phyloP scores from a whole-genome alignment of 768 basidiomycete species.

The Piloderma croceum region DNA sequence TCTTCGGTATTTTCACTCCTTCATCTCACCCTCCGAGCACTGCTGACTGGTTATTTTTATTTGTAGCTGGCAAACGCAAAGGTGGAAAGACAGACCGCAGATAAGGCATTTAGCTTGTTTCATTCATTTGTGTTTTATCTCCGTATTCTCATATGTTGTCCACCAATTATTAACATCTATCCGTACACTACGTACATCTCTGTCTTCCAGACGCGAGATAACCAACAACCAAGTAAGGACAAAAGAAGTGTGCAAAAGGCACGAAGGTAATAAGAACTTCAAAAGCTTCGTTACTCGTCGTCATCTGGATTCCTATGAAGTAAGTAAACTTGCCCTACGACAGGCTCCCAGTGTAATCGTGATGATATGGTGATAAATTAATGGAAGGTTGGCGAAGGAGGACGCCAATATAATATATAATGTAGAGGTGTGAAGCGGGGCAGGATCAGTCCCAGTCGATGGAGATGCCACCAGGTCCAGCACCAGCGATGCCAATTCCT shows the following conservation, averaged over 20 bases:
- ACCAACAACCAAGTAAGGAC: conserved; percentile 12
- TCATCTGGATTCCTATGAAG: conserved; percentile 11
- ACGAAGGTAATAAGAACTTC: conserved; percentile 23
- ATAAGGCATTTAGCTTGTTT: conserved; percentile 26
- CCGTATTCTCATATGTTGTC: too few relatives aligned
- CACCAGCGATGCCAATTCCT: conserved; percentile 61
- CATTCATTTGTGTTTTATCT: neutral
- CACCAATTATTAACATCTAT: too few relatives aligned
- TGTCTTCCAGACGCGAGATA: too few relatives aligned
- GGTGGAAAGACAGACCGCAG: conserved; percentile 77
- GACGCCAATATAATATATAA: conserved; percentile 17
- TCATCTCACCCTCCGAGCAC: too few relatives aligned
- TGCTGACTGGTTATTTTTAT: too few relatives aligned
- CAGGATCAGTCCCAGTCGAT: conserved; percentile 69
- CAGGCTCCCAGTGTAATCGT: conserved; percentile 20
- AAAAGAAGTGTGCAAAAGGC: conserved; percentile 8
- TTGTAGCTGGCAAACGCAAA: conserved; percentile 82
- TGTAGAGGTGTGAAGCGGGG: conserved; percentile 7
- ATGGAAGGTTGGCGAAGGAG: neutral
- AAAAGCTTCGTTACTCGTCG: conserved; percentile 19
- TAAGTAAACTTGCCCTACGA: conserved; percentile 16
- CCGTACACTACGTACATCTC: too few relatives aligned
- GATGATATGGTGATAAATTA: conserved; percentile 5
- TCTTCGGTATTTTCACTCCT: too few relatives aligned
- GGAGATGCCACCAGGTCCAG: conserved; percentile 62